phyloP scores from a whole-genome alignment of 805 yeast genomes.

The Komagataella pseudopastoris region DNA sequence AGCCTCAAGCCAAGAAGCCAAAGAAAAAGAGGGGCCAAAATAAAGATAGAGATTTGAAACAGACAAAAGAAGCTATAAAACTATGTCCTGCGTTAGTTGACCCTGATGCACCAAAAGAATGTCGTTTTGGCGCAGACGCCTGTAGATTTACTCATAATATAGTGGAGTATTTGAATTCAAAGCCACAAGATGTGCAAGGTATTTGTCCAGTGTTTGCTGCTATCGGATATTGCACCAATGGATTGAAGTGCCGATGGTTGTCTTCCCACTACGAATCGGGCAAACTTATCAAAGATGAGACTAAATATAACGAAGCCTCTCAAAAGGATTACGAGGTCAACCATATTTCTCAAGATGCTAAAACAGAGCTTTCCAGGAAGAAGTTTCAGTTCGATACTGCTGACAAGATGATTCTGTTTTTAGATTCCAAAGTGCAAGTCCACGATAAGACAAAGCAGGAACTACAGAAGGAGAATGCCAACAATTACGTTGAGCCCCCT shows the following conservation, averaged over 20 bases:
- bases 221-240: conserved; percentile 85
- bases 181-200: conserved; percentile 64
- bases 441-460: conserved; percentile 7
- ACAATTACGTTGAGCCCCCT: conserved; percentile 63
- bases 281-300: conserved; percentile 30
- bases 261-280: conserved; percentile 49
- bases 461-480: conserved; percentile 18
- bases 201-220: conserved; percentile 73
- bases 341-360: conserved; percentile 32
- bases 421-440: conserved; percentile 45
- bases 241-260: conserved; percentile 87
- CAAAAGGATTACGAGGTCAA: conserved; percentile 47
- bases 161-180: conserved; percentile 43
- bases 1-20: conserved; percentile 27
- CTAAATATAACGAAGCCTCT: conserved; percentile 18
- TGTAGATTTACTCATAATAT: conserved; percentile 77
- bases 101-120: conserved; percentile 30
- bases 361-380: conserved; percentile 43
- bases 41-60: conserved; percentile 66
- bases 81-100: conserved; percentile 55
- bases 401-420: conserved; percentile 42
- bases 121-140: conserved; percentile 52
- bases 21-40: conserved; percentile 57
- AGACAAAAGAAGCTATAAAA: conserved; percentile 46
- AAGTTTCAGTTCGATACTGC: conserved; percentile 45